phyloP scores from a whole-genome alignment of 768 basidiomycete species.

The Suillus placidus region DNA sequence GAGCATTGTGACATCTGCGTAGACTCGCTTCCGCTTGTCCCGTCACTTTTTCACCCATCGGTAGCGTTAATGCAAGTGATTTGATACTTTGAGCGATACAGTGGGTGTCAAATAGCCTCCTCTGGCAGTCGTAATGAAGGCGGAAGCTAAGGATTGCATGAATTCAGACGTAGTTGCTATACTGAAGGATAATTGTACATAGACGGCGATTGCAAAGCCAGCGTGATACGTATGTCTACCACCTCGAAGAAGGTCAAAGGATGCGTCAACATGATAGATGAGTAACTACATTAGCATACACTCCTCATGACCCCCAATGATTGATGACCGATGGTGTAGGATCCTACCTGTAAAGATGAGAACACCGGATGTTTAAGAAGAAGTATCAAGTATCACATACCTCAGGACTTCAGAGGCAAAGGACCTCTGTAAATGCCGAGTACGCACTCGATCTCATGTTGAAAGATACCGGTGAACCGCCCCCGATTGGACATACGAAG shows the following conservation, averaged over 20 bases:
- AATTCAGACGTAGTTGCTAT: neutral
- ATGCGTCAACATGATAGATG: neutral
- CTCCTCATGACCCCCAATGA: neutral
- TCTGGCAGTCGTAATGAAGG: no score
- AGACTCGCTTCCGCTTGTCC: no score
- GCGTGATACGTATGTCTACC: neutral
- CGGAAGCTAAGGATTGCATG: no score
- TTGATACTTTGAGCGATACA: no score
- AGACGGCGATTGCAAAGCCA: neutral
- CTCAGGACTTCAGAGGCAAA: neutral
- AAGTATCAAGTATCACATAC: neutral
- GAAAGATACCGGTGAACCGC: no score
- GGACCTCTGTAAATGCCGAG: neutral
- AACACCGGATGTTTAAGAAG: neutral
- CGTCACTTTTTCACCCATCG: no score
- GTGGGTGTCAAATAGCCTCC: no score
- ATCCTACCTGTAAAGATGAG: neutral
- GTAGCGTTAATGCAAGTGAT: no score
- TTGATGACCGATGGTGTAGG: neutral
- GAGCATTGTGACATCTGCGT: no score
- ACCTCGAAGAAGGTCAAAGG: neutral
- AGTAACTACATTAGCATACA: neutral
- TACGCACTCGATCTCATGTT: neutral
- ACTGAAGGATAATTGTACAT: neutral
- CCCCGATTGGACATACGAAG: neutral